Evolutionary conservation across 2,329 filamentous ascomycete genomes (phyloP), one percentile per base, ranked within the genome.

Genomic region (Lachnellula occidentalis): DNA sequence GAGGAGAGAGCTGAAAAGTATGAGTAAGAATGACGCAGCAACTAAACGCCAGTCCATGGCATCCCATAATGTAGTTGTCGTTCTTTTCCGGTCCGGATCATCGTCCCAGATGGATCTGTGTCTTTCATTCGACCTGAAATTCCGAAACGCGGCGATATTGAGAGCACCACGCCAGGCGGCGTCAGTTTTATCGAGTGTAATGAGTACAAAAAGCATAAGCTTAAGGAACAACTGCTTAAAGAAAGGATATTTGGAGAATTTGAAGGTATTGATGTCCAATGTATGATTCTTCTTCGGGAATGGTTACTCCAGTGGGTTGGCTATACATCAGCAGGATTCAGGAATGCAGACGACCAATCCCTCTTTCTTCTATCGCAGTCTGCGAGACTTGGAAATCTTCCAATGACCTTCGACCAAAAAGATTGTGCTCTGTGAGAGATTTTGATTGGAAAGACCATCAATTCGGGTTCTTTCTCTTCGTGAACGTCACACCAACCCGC

Each of bases 11-110:
- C 50, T 50, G 31, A 54, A 19, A 15, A 49, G 11, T 17, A 48
- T 51, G 24, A 51, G 45, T 4, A 50, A 6, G 12, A 48, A n/a
- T 31, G 45, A 45, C 34, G 45, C 45, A n/a, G 37, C 34, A 17
- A 56, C 8, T 2, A 56, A 34, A 27, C 39, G 6, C 54, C 54
- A 56, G 34, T 52, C 46, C 43, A 57, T 53, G 8, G 50, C 51
- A 2, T 42, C 37, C 34, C 27, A 41, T 19, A 47, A 34, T 3
- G 50, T 39, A 4, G 42, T 45, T 21, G 24, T 46, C 4, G 50
- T 57, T 19, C 41, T 57, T 39, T 41, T 22, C 41, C 47, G 41
- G 6, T 53, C 47, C n/a, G 8, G 31, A 7, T 24, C 27, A 21
- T 34, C 31, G 9, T 48, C 34, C 46, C 46, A 53, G 17, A 43